phyloP scores from a whole-genome alignment of 2,329 filamentous ascomycete species.

The Pseudogymnoascus sp. region DNA sequence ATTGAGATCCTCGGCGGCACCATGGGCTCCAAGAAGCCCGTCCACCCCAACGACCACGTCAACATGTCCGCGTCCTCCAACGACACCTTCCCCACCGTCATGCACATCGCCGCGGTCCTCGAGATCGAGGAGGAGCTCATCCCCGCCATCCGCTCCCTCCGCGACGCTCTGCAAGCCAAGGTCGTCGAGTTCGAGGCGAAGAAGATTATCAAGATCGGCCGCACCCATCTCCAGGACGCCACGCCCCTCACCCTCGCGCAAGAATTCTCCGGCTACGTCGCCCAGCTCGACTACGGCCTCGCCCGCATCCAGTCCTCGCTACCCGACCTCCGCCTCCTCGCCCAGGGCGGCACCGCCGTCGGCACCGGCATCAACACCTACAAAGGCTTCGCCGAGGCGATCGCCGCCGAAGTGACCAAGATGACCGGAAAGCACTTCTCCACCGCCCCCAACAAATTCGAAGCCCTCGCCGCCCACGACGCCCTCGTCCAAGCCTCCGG shows the following conservation, averaged over 20 bases:
- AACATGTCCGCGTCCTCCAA: conserved; percentile 99
- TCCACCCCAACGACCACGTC: conserved; percentile 98
- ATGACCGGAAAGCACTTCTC: conserved; percentile 91
- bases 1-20: conserved; percentile 93
- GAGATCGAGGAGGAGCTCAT: conserved; percentile 83
- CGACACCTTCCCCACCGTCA: conserved; percentile 98
- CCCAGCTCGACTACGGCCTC: conserved; percentile 86
- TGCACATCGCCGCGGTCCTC: conserved; percentile 97
- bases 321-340: conserved; percentile 77
- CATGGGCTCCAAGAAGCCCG: conserved; percentile 96
- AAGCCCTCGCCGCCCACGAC: conserved; percentile 91
- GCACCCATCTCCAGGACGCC: conserved; percentile 95
- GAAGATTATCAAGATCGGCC: conserved; percentile 97
- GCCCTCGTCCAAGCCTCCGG: conserved; percentile 92
- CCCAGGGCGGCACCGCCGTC: conserved; percentile 93
- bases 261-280: conserved; percentile 96
- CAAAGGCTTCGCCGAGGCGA: conserved; percentile 87
- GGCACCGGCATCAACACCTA: conserved; percentile 98
- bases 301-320: conserved; percentile 77
- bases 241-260: conserved; percentile 92
- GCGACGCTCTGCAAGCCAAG: conserved; percentile 80
- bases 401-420: conserved; percentile 83
- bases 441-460: conserved; percentile 98
- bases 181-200: conserved; percentile 74
- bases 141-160: conserved; percentile 74